Conservation (phyloP, 352 stramenopile species). For the Phytophthora capsici region DNA sequence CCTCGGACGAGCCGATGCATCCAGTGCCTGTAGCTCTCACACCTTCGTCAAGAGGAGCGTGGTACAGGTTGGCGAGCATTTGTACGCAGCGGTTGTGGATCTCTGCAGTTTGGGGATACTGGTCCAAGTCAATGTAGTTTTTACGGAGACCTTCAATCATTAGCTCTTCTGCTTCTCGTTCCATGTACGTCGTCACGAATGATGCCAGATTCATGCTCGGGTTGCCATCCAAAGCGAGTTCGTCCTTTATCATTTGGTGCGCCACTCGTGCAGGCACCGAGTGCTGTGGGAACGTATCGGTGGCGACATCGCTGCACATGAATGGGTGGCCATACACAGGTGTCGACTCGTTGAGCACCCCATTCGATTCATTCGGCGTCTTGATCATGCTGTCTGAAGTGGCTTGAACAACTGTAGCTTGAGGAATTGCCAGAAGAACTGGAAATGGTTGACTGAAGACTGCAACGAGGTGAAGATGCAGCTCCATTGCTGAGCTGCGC, state of each 20-base stretch:
- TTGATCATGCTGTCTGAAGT: neutral
- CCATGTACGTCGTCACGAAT: conserved; percentile 92
- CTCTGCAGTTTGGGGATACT: conserved; percentile 89
- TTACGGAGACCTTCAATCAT: conserved; percentile 81
- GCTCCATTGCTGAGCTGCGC: neutral
- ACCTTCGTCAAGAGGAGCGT: conserved; percentile 60
- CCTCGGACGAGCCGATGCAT: conserved; percentile 90
- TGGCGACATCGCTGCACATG: neutral
- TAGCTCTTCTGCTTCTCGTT: conserved; percentile 83
- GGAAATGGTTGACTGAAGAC: neutral
- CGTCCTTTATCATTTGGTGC: conserved; percentile 86
- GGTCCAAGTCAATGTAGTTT: conserved; percentile 92
- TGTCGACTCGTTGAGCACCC: neutral
- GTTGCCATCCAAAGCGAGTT: conserved; percentile 85
- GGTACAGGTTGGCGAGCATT: conserved; percentile 88
- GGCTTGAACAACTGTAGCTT: neutral
- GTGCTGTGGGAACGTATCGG: conserved; percentile 54
- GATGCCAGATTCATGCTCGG: conserved; percentile 89
- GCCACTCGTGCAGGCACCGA: conserved; percentile 72
- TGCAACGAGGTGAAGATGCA: conserved; percentile 28
- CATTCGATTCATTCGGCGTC: neutral
- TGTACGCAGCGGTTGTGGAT: conserved; percentile 92
- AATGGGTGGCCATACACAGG: conserved; percentile 1
- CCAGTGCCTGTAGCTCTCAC: conserved; percentile 74
- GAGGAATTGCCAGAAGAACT: neutral